These are phyloP conservation scores for Fusarium drepaniforme DNA, from an alignment of 2,329 filamentous ascomycete genomes.

Conservation along the genomic window DNA sequence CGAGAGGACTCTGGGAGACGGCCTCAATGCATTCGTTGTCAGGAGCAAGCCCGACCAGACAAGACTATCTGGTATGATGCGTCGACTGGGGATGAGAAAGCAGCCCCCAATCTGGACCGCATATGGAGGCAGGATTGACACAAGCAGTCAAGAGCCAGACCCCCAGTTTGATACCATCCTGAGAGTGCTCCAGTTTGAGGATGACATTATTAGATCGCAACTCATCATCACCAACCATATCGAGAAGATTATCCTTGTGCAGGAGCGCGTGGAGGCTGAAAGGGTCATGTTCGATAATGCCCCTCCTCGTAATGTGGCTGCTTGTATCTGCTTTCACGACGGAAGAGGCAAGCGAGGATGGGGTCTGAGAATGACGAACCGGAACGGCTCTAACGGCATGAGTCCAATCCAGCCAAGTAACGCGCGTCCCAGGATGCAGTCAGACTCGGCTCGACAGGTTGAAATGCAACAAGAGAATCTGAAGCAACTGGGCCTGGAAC, in stretches of 20 bases:
- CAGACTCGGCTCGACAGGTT: conserved; percentile 78
- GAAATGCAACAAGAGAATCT: conserved; percentile 62
- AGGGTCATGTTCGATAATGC: conserved; percentile 74
- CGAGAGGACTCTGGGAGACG: conserved; percentile 79
- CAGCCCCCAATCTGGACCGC: conserved; percentile 55
- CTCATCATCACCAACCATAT: conserved; percentile 86
- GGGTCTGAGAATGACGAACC: conserved; percentile 69
- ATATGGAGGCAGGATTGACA: conserved; percentile 52
- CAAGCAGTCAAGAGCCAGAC: conserved; percentile 75
- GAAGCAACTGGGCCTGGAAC: conserved; percentile 66
- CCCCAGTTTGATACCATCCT: conserved; percentile 80
- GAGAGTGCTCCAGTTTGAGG: conserved; percentile 84
- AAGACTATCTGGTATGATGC: conserved; percentile 76
- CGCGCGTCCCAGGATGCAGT: conserved; percentile 79
- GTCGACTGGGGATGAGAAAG: conserved; percentile 65
- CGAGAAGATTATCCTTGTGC: conserved; percentile 86
- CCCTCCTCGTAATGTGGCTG: conserved; percentile 76
- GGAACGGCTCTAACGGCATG: conserved; percentile 55
- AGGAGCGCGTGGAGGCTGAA: conserved; percentile 74
- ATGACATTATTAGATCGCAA: conserved; percentile 81
- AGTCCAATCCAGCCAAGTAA: conserved; percentile 60
- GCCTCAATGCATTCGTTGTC: conserved; percentile 84
- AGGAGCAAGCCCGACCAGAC: conserved; percentile 80
- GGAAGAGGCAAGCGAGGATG: conserved; percentile 63
- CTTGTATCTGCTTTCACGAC: conserved; percentile 78